Conservation (phyloP, 108 stramenopile species). For the Epithemia pelagica region DNA sequence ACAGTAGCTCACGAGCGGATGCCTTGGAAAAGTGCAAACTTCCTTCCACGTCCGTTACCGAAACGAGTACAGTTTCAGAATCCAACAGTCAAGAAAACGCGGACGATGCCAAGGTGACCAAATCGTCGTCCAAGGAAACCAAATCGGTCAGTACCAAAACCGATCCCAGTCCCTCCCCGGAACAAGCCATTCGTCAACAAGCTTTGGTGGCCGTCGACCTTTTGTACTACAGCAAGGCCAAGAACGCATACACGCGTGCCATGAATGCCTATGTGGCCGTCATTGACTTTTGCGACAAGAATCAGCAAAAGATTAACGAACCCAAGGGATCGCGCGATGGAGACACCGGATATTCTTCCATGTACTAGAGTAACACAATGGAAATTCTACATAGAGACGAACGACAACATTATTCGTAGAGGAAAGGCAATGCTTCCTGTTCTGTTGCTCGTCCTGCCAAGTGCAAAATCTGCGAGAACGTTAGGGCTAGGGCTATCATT, state of each 20-base stretch:
- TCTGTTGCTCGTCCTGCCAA: too few species aligned
- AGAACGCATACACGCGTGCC: conserved; percentile 15
- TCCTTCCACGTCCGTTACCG: conserved; percentile 27
- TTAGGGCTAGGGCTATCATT: too few species aligned
- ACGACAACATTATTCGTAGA: too few species aligned
- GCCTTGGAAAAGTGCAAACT: conserved; percentile 57
- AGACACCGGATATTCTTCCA: conserved; percentile 3
- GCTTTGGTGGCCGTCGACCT: conserved; percentile 46
- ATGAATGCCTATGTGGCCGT: conserved; percentile 32
- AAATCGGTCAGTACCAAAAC: conserved; percentile 32
- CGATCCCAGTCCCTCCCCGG: conserved; percentile 11
- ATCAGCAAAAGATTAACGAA: conserved; percentile 46
- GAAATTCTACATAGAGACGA: background rate
- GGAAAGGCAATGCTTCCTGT: too few species aligned
- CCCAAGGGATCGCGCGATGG: conserved; percentile 52
- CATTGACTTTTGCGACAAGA: conserved; percentile 64
- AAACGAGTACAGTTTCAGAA: conserved; percentile 22
- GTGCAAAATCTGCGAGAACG: too few species aligned
- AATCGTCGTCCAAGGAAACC: conserved; percentile 13
- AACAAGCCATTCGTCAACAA: conserved; percentile 20
- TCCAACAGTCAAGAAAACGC: conserved; percentile 12
- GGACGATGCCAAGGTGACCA: conserved; percentile 29
- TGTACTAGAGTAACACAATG: too few species aligned
- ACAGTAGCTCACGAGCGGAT: conserved; percentile 63
- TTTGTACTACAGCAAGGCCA: conserved; percentile 38